These are phyloP conservation scores for Biscutella laevigata DNA, from an alignment of 441 rosid genomes.

Conservation along the genomic window DNA sequence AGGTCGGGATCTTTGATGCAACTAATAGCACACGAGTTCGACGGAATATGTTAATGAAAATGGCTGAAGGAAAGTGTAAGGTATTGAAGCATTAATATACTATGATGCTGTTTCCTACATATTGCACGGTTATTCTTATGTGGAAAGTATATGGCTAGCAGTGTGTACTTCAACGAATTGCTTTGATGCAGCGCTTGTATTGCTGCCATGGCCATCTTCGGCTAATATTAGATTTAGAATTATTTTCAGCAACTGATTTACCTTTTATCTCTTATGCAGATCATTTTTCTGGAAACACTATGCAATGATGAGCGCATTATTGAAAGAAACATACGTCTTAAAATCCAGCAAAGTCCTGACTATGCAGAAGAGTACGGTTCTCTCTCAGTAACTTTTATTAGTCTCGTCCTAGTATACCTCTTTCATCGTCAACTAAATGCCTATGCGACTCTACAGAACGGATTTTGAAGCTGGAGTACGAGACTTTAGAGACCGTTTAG, in stretches of 20 bases:
- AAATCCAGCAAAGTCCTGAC: constrained; percentile 99
- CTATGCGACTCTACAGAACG: constrained; percentile 49
- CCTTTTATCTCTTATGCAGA: constrained; percentile 34
- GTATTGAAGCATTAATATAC: constrained; percentile 30
- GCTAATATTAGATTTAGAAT: background rate
- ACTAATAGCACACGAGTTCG: constrained; percentile 78
- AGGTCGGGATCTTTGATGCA: constrained; percentile 99
- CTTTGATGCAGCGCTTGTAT: constrained; percentile 7
- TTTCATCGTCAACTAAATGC: constrained; percentile 22
- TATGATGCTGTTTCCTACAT: constrained; percentile 5
- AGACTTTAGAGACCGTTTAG: constrained; percentile 81
- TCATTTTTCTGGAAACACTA: constrained; percentile 91
- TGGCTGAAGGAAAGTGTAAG: constrained; percentile 99
- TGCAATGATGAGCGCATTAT: constrained; percentile 91
- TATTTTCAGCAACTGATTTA: constrained; percentile 6
- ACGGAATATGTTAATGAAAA: constrained; percentile 97
- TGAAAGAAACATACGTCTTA: constrained; percentile 96
- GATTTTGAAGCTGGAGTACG: constrained; percentile 85
- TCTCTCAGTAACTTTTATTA: constrained; percentile 19
- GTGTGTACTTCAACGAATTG: background rate
- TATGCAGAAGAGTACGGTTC: constrained; percentile 87
- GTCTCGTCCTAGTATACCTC: constrained; percentile 12
- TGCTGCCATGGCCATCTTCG: background rate
- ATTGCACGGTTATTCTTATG: background rate
- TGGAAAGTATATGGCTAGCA: background rate